Evolutionary conservation across 1,284 basidiomycete species (phyloP), one percentile per base, ranked within the genome.

Genomic region (Fomitopsis schrenkii): DNA sequence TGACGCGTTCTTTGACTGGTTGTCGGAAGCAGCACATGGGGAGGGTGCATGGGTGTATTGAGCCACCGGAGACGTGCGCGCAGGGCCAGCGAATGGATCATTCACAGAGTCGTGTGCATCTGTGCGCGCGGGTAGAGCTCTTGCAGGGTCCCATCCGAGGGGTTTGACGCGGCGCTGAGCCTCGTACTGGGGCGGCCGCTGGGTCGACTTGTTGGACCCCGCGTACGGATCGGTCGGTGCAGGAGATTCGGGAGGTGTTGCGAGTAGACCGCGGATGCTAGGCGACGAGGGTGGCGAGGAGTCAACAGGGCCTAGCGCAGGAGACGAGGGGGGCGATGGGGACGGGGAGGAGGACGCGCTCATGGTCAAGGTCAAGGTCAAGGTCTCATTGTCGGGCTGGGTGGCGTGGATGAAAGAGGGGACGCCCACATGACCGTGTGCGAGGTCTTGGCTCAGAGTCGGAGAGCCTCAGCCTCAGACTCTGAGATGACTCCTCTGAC

Each of bases 161-260:
- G 22, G 17, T 55, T 44, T 62, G 15, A 14, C 44, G 15, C 63
- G 59, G 50, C 64, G 66, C 46, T 72, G 68, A 58, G 28, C 10
- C 5, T 50, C 48, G 48, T 72, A 72, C n/a, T 70, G 58, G 36
- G 62, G 65, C 9, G 67, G 69, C 5, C 55, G 59, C 44, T 63
- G 68, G 28, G 50, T 63, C 9, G 64, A 70, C 58, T 74, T 74
- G 15, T 70, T 66, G 9, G 68, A 70, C 0, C 63, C 71, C n/a
- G 71, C 71, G 52, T 68, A 72, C 5, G 72, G 72, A 40, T 72
- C 65, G 12, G 61, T 22, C 5, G 63, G 59, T 1, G 68, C 69
- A 9, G 71, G 72, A 12, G 71, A 74, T 3, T 55, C 59, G 2
- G 69, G 69, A 1, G 70, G 68, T 4, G 67, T 55, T 17, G 54